Conservation (phyloP, 371 early-diverging fungal genomes). For the Mortierella sp. region DNA sequence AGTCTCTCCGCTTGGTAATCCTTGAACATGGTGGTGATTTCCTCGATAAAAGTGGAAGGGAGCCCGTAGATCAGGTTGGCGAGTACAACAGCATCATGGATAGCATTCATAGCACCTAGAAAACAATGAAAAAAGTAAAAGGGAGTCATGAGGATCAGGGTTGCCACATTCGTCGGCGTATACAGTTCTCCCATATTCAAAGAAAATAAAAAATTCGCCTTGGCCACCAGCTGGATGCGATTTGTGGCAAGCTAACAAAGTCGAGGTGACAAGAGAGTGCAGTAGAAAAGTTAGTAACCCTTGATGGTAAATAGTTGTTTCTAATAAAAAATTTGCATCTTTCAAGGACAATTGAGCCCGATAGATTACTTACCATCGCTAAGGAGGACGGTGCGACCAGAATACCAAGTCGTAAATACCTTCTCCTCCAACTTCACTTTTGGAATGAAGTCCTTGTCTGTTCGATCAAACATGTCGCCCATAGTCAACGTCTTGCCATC, state of each 20-base stretch:
- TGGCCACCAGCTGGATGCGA: background rate
- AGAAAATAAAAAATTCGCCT: background rate
- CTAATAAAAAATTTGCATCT: too few relatives aligned
- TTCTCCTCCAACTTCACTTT: slow-evolving; percentile 1
- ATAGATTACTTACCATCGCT: slow-evolving; percentile 11
- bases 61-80: slow-evolving; percentile 17
- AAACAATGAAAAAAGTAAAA: background rate
- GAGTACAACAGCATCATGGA: slow-evolving; percentile 16
- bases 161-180: too few relatives aligned
- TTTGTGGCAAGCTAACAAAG: slow-evolving; percentile 22
- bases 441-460: background rate
- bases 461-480: background rate
- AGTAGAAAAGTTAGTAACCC: too few relatives aligned
- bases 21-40: background rate
- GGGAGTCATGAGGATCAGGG: background rate
- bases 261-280: too few relatives aligned
- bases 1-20: slow-evolving; percentile 1
- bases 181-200: too few relatives aligned
- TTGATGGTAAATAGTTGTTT: too few relatives aligned
- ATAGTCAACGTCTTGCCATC: background rate
- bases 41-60: background rate
- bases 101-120: slow-evolving; percentile 8
- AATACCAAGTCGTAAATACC: slow-evolving; percentile 12
- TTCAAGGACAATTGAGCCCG: too few relatives aligned
- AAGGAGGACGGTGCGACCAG: slow-evolving; percentile 10